A percentile compares a stretch with the other conserved stretches of the same genome.
Conservation (phyloP, 1,284 basidiomycete species). For the Blastosporella zonata region DNA sequence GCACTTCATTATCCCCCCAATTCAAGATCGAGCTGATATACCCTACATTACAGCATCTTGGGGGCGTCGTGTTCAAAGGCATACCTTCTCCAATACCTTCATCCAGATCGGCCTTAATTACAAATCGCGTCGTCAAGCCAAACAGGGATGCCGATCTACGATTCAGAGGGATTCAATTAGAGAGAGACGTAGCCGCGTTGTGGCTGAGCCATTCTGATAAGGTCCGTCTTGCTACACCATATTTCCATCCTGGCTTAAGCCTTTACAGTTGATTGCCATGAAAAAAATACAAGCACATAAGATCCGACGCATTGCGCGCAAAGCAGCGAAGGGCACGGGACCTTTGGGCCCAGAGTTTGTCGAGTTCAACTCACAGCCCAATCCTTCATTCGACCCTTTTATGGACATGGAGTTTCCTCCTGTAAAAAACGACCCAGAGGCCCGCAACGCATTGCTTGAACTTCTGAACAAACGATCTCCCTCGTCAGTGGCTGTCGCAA, state of each 20-base stretch:
- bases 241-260: neutral
- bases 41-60: neutral
- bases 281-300: neutral
- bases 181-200: neutral
- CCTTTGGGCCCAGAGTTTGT: constrained; percentile 8
- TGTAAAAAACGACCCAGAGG: neutral
- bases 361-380: constrained; percentile 7
- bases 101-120: neutral
- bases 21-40: neutral
- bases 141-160: neutral
- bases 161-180: neutral
- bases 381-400: constrained; percentile 9
- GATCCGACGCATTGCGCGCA: neutral
- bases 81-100: neutral
- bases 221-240: neutral
- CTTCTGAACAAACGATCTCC: constrained; percentile 1
- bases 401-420: neutral
- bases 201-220: neutral
- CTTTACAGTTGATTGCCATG: neutral
- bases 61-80: constrained; percentile 1
- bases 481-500: neutral
- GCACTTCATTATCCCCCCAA: neutral
- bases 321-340: neutral
- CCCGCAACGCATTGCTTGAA: constrained; percentile 1
- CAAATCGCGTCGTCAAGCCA: neutral